Evolutionary conservation across 2,329 filamentous ascomycete species (phyloP).

Genomic region (Colletotrichum acutatum): DNA sequence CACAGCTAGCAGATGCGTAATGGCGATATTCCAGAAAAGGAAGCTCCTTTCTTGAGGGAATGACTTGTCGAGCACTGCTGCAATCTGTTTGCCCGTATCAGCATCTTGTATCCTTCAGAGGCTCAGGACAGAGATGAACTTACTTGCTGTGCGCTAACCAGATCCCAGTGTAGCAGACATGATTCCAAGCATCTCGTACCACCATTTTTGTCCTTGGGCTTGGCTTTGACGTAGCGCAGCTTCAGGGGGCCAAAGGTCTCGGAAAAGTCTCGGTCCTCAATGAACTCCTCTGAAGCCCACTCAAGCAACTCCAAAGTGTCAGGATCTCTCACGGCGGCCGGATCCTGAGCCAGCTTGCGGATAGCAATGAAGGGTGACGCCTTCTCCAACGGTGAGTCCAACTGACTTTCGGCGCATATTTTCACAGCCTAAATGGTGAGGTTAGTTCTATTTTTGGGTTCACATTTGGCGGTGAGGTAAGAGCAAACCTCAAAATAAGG

Average conservation of each 20-base stretch:
- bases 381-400: constrained; percentile 60
- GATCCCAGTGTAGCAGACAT: constrained; percentile 66
- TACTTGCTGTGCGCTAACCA: constrained; percentile 68
- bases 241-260: constrained; percentile 62
- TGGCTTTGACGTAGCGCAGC: constrained; percentile 62
- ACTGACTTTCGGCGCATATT: constrained; percentile 61
- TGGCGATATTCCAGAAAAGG: constrained; percentile 66
- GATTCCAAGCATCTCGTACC: constrained; percentile 60
- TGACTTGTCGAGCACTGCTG: constrained; percentile 62
- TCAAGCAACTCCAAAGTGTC: constrained; percentile 66
- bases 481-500: constrained; percentile 64
- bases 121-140: constrained; percentile 5
- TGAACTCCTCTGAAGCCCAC: constrained; percentile 58
- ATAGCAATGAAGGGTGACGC: constrained; percentile 56
- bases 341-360: constrained; percentile 58
- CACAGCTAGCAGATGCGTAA: constrained; percentile 65
- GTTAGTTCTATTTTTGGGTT: not conserved
- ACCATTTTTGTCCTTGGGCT: constrained; percentile 56
- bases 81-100: constrained; percentile 54
- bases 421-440: constrained; percentile 53
- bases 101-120: not conserved
- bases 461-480: not conserved
- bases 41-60: constrained; percentile 59
- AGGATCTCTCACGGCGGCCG: constrained; percentile 57
- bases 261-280: constrained; percentile 53